Base-by-base conservation (phyloP, 352 stramenopile species). In the Lagenidium sp. region DNA sequence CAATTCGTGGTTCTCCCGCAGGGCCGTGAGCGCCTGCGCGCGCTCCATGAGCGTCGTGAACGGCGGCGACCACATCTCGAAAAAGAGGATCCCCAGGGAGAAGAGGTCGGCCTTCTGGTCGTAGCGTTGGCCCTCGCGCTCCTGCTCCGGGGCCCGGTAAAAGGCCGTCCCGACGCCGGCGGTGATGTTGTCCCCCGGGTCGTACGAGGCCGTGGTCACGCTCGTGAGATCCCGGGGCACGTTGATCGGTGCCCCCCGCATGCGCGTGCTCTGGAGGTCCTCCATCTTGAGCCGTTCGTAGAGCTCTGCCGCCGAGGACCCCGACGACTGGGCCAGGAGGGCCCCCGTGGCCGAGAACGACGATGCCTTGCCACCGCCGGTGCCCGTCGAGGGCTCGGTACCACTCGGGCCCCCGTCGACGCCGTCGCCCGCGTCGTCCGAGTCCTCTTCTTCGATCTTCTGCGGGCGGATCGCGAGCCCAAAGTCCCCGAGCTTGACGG, bases 91-190 rank as follows among this genome's bases (percentile, higher is more conserved):
- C 6, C 95, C 95, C 6, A 98, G 65, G 6, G 85, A 97, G 52
- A 95, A 98, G 60, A 98, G 95, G 50, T 98, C 95, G 3, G 80
- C 84, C 41, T 93, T 93, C 36, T 90, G 91, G 60, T 88, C 96
- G 73, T 81, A 95, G 4, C 68, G 68, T 55, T 89, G 73, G 15
- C 81, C 74, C 56, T 90, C 67, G 49, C 73, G 75, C 60, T 96
- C 88, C 50, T 98, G 90, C 50, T 98, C 95, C 3, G 94, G 91
- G 10, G 95, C 93, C 20, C 92, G 81, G 57, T 98, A 98, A 42
- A 98, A 96, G 6, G 90, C 82, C 6, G 95, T 98, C 1, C 94
- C 94, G 11, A 98, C 94, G 26, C 95, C 95, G 21, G 85, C 80
- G 39, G 95, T 98, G 46, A 98, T 96, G 38, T 67, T 62, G 29